Evolutionary conservation across 2,329 filamentous ascomycete genomes (phyloP).

Genomic region (Cytospora paraplurivora): DNA sequence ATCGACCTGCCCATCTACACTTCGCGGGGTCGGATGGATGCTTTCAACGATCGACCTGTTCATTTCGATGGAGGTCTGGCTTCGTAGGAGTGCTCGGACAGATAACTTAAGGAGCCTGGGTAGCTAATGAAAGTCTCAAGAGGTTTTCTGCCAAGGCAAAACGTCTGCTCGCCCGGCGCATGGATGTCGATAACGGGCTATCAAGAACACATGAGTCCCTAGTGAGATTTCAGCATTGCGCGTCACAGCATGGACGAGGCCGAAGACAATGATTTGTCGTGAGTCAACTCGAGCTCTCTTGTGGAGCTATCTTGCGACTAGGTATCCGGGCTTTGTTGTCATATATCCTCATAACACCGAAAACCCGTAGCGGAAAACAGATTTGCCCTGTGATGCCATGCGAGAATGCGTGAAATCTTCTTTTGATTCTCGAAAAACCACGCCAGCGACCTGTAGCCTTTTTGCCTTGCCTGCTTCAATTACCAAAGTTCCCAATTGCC

Average conservation of each 20-base stretch:
- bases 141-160: background rate
- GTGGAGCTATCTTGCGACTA: constrained; percentile 31
- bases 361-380: constrained; percentile 30
- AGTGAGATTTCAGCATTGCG: constrained; percentile 3
- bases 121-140: background rate
- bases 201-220: background rate
- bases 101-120: background rate
- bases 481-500: constrained; percentile 28
- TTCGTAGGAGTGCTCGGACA: too few relatives aligned
- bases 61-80: background rate
- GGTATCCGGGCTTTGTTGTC: constrained; percentile 28
- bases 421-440: constrained; percentile 29
- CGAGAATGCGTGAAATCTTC: constrained; percentile 26
- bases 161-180: background rate
- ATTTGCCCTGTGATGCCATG: constrained; percentile 29
- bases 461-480: constrained; percentile 28
- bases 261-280: constrained; percentile 15
- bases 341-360: constrained; percentile 31
- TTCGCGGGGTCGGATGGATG: too few relatives aligned
- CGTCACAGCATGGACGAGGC: constrained; percentile 2
- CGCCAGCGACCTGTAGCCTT: constrained; percentile 29
- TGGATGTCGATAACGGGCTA: background rate
- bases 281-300: constrained; percentile 30
- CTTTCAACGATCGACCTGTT: too few relatives aligned
- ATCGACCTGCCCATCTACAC: too few relatives aligned